Evolutionary conservation across 495 filamentous ascomycete species (phyloP), one percentile per base, ranked within the genome.

Genomic region (Astrocystis sublimbata): DNA sequence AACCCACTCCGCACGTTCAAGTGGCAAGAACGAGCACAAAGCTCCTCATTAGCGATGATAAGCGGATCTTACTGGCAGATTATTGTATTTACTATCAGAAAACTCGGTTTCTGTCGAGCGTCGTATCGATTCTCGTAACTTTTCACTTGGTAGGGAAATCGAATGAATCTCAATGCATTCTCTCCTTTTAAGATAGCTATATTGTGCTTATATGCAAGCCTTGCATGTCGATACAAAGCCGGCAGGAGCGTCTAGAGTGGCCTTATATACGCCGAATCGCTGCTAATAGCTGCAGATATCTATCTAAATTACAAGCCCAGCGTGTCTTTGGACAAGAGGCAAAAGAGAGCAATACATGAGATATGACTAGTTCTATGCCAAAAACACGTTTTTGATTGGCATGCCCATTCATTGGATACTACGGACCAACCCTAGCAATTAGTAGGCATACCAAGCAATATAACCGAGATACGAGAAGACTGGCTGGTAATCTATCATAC

Each of bases 21-120:
- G 83, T 5, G 90, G 90, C 67, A 92, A 75, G 68, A 92, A 92
- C 70, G 93, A 92, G 75, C 86, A 93, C 2, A 58, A 54, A 55
- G n/a, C 35, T 56, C 19, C 23, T 57, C 41, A 71, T 66, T 63
- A 17, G 73, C 70, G 6, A 75, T 61, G 13, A 76, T 61, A 19
- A 68, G 58, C 15, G 75, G 42, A 40, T 67, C 68, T 4, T 71
- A 68, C 12, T 35, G 0, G 46, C 76, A 74, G 2, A 56, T 42
- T 21, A 51, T 61, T 2, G 75, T 73, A 55, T 81, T 73, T 1
- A 65, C 67, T 3, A 76, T 79, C 26, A 47, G 10, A 10, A 80
- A 67, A 6, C 74, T 74, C 19, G 57, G 59, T 6, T 71, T 61
- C 0, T 51, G 31, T n/a, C 50, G 35, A 1, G 60, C 45, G 40